A percentile compares a stretch with the other conserved stretches of the same genome.
Evolutionary conservation across 768 basidiomycete genomes (phyloP).

Genomic region (Agaricus subrufescens): DNA sequence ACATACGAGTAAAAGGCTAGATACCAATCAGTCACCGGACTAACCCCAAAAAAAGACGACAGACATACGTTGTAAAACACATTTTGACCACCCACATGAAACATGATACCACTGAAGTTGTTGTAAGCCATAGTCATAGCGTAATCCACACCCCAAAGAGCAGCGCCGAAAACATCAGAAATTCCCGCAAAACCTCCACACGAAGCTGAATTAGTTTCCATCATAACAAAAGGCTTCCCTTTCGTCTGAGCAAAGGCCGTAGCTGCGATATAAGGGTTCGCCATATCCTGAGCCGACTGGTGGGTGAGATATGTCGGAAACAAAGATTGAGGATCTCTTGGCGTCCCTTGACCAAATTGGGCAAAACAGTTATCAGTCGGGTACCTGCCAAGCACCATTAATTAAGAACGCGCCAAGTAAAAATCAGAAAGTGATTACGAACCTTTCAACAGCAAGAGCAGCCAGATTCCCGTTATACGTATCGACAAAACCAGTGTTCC

Average conservation of each 20-base stretch:
- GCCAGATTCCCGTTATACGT: slow-evolving; percentile 33
- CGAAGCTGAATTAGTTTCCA: slow-evolving; percentile 68
- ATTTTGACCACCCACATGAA: slow-evolving; percentile 60
- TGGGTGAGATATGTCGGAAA: slow-evolving; percentile 64
- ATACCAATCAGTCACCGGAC: no score
- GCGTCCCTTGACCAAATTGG: slow-evolving; percentile 37
- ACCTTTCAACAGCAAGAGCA: slow-evolving; percentile 58
- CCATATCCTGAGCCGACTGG: slow-evolving; percentile 42
- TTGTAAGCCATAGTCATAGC: slow-evolving; percentile 50
- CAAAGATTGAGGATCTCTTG: slow-evolving; percentile 38
- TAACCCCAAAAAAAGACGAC: no score
- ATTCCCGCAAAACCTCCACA: slow-evolving; percentile 67
- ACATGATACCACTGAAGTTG: slow-evolving; percentile 46
- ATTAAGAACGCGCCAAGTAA: slow-evolving; percentile 12
- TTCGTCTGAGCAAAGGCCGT: slow-evolving; percentile 36
- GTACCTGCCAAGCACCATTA: slow-evolving; percentile 39
- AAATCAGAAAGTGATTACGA: slow-evolving; percentile 13
- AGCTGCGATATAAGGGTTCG: slow-evolving; percentile 47
- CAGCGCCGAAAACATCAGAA: slow-evolving; percentile 57
- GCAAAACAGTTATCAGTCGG: slow-evolving; percentile 60
- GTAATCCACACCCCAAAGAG: slow-evolving; percentile 63
- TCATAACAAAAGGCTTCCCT: slow-evolving; percentile 51
- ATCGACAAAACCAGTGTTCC: slow-evolving; percentile 50
- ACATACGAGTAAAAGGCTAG: slow-evolving; percentile 31
- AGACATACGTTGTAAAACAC: slow-evolving; percentile 59